Evolutionary conservation across 768 basidiomycete species (phyloP).

Genomic region (Austroboletus festivus): DNA sequence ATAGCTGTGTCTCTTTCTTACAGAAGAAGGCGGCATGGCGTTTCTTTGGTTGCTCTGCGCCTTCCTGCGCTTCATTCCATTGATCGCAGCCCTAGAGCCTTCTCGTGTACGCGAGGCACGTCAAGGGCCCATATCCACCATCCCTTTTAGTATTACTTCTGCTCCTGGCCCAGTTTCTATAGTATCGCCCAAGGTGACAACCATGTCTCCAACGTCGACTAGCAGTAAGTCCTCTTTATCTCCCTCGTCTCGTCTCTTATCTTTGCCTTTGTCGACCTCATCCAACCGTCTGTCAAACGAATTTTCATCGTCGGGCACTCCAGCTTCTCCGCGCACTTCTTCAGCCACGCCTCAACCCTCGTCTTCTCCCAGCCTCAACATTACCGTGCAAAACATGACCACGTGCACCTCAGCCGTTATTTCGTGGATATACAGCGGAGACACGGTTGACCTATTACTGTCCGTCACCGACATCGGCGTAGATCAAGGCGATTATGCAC

Average conservation of each 20-base stretch:
- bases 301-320: conserved; percentile 5
- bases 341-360: conserved; percentile 15
- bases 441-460: conserved; percentile 29
- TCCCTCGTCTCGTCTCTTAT: conserved; percentile 7
- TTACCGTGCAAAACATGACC: conserved; percentile 30
- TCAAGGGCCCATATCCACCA: conserved; percentile 14
- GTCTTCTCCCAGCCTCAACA: conserved; percentile 18
- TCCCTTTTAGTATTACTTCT: background rate
- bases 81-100: conserved; percentile 13
- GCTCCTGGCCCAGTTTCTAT: conserved; percentile 8
- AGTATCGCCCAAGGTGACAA: background rate
- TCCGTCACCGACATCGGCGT: conserved; percentile 40
- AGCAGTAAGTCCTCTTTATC: conserved; percentile 13
- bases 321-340: conserved; percentile 11
- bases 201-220: conserved; percentile 12
- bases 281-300: background rate
- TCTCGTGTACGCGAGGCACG: conserved; percentile 19
- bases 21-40: conserved; percentile 11
- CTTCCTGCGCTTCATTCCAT: conserved; percentile 11
- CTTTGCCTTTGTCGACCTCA: background rate
- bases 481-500: conserved; percentile 18
- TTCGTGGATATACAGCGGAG: conserved; percentile 41
- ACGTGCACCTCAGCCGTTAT: conserved; percentile 34
- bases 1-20: background rate
- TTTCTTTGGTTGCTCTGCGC: conserved; percentile 8